A percentile compares a stretch with the other conserved stretches of the same genome.
Evolutionary conservation across 2,329 filamentous ascomycete genomes (phyloP).

Genomic region (Erysiphe pulchra): DNA sequence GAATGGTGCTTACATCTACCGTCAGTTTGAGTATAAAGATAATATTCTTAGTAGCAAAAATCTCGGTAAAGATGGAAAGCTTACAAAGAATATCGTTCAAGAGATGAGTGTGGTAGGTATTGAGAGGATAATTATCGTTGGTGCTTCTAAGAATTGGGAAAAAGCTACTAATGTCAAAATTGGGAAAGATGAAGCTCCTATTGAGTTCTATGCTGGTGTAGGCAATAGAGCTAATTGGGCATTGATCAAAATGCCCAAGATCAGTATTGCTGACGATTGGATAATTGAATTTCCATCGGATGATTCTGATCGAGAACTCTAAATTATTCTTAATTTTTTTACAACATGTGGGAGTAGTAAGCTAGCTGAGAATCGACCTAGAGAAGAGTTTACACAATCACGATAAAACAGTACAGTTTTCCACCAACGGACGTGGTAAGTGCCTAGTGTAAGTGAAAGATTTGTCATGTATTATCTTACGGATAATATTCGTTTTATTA

Average conservation of each 20-base stretch:
- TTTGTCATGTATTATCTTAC: too few species aligned
- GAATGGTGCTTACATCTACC: slow-evolving; percentile 68
- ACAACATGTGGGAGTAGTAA: too few species aligned
- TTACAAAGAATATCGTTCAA: slow-evolving; percentile 52
- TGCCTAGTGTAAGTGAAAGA: too few species aligned
- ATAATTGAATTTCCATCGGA: slow-evolving; percentile 13
- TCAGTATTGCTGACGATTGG: slow-evolving; percentile 37
- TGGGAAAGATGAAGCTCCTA: slow-evolving; percentile 27
- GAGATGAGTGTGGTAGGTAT: slow-evolving; percentile 52
- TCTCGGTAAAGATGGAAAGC: slow-evolving; percentile 27
- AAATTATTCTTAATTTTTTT: too few species aligned
- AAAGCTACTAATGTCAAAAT: slow-evolving; percentile 31
- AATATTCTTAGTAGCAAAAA: slow-evolving; percentile 44
- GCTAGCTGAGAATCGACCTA: too few species aligned
- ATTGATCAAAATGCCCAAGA: slow-evolving; percentile 34
- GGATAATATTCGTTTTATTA: too few species aligned
- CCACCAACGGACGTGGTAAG: too few species aligned
- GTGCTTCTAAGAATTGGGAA: slow-evolving; percentile 49
- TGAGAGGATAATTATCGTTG: slow-evolving; percentile 65
- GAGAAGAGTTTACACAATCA: too few species aligned
- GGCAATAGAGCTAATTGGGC: slow-evolving; percentile 33
- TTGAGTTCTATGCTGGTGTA: slow-evolving; percentile 29
- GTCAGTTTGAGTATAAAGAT: slow-evolving; percentile 40
- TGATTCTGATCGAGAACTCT: background rate
- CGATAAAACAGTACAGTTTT: too few species aligned